Evolutionary conservation across 768 basidiomycete genomes (phyloP).

Genomic region (Mycena kentingensis): DNA sequence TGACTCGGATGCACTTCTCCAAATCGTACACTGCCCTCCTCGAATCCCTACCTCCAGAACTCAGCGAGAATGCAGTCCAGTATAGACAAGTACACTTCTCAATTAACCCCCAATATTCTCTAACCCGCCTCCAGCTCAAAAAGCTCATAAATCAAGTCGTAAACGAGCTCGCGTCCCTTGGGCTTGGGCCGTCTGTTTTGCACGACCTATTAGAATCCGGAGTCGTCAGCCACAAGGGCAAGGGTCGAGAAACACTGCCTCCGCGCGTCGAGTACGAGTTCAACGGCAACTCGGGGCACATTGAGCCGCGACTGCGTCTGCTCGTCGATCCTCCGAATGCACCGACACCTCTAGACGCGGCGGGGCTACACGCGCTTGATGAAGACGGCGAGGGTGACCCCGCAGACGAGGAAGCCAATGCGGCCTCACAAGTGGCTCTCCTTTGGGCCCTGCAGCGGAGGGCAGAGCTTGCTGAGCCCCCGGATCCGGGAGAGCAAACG

Average conservation of each 20-base stretch:
- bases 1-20: slow-evolving; percentile 1
- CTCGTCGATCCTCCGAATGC: slow-evolving; percentile 38
- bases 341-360: slow-evolving; percentile 16
- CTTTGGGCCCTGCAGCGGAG: slow-evolving; percentile 29
- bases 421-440: slow-evolving; percentile 19
- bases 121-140: slow-evolving; percentile 69
- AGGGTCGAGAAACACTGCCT: slow-evolving; percentile 19
- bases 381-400: slow-evolving; percentile 19
- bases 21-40: neutral
- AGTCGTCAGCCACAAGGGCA: slow-evolving; percentile 27
- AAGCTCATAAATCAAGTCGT: slow-evolving; percentile 86
- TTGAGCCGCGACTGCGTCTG: slow-evolving; percentile 61
- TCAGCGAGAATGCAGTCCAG: neutral
- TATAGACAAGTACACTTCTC: neutral
- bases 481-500: neutral
- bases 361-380: slow-evolving; percentile 3
- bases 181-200: slow-evolving; percentile 53
- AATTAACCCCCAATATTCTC: too few relatives aligned
- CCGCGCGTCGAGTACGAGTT: slow-evolving; percentile 58
- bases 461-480: neutral
- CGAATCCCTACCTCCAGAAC: neutral
- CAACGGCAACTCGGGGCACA: slow-evolving; percentile 43
- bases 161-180: slow-evolving; percentile 72
- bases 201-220: slow-evolving; percentile 41
- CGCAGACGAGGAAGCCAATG: slow-evolving; percentile 8